Base-by-base conservation (phyloP, 1,284 basidiomycete genomes). In the Fomes fomentarius region DNA sequence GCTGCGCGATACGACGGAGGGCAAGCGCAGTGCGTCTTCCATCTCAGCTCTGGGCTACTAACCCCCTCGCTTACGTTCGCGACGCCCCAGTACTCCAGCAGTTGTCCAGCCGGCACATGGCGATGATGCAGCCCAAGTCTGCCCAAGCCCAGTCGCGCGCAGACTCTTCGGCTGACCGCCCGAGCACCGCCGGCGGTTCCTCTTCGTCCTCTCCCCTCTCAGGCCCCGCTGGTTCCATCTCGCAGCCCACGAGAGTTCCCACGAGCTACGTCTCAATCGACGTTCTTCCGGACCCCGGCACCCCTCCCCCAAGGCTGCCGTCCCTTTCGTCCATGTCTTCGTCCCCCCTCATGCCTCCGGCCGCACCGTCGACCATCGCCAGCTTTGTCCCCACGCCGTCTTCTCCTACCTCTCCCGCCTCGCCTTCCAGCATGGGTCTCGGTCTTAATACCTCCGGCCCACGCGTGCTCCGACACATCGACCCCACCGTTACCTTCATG, bases 1-100 rank as follows among this genome's bases (percentile, higher is more conserved):
- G 63, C 77, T 89, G 49, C 76, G 86, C 65, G 85, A 89, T 68
- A 85, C 85, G 6, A 77, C 81, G 58, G 82, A 84, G 56, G 85
- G 84, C 43, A 84, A 85, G 66, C 76, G 80, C 66, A 74, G 86
- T 88, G 66, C 51, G 58, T 64, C 19, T 39, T 24, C 8, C 12
- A 39, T 39, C 21, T 4, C 28, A 44, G 33, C 21, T n/a, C 3
- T n/a, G 12, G 15, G 2, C 8, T 31, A 25, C 35, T 47, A 26
- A 34, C 22, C 28, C 17, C 21, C 15, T 17, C 19, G 24, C 42
- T 53, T 24, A 38, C 43, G 25, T 40, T 25, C 37, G 21, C 26
- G 19, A 6, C 11, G 15, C 19, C 11, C 38, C 40, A 60, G 57
- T 62, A 46, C 61, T 58, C 12, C 57, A 59, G 57, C 67, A 69